phyloP scores from a whole-genome alignment of 129 eudicot genomes.

The Flaveria ramosissima region DNA sequence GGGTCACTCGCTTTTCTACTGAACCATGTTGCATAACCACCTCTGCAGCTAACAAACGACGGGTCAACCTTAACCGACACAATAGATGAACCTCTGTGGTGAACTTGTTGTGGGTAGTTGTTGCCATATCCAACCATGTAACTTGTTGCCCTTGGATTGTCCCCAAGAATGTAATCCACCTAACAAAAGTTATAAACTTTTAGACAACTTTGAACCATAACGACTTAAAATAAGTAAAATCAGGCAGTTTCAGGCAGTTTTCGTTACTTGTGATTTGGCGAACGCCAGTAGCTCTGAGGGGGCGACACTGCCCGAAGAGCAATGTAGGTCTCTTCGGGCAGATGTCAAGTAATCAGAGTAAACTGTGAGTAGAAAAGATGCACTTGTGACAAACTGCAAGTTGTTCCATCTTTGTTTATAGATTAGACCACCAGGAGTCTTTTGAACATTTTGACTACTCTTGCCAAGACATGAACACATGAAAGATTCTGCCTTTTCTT shows the following conservation, averaged over 20 bases:
- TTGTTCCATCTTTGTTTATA: constrained; percentile 94
- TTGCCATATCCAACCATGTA: constrained; percentile 95
- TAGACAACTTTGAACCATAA: not conserved
- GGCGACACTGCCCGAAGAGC: constrained; percentile 54
- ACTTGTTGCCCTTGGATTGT: constrained; percentile 92
- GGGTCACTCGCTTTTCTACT: constrained; percentile 77
- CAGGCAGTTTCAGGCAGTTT: not conserved
- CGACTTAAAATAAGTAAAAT: not conserved
- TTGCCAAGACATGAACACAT: constrained; percentile 92
- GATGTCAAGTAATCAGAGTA: constrained; percentile 86
- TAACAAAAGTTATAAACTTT: constrained; percentile 5
- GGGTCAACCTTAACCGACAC: constrained; percentile 71
- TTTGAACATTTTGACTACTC: constrained; percentile 66
- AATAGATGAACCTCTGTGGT: constrained; percentile 89
- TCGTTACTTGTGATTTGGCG: constrained; percentile 77
- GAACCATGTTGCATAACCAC: constrained; percentile 91
- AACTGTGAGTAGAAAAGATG: constrained; percentile 76
- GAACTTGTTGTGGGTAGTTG: constrained; percentile 81
- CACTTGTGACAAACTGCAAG: constrained; percentile 89
- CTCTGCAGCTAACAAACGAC: constrained; percentile 69
- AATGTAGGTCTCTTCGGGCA: constrained; percentile 55
- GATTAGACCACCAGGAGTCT: constrained; percentile 88
- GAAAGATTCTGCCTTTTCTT: constrained; percentile 78
- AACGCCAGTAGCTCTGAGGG: constrained; percentile 69
- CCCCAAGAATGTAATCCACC: constrained; percentile 97